A percentile compares a stretch with the other conserved stretches of the same genome.
Conservation (phyloP, 1,284 basidiomycete genomes). For the Xerocomus amazonicus region DNA sequence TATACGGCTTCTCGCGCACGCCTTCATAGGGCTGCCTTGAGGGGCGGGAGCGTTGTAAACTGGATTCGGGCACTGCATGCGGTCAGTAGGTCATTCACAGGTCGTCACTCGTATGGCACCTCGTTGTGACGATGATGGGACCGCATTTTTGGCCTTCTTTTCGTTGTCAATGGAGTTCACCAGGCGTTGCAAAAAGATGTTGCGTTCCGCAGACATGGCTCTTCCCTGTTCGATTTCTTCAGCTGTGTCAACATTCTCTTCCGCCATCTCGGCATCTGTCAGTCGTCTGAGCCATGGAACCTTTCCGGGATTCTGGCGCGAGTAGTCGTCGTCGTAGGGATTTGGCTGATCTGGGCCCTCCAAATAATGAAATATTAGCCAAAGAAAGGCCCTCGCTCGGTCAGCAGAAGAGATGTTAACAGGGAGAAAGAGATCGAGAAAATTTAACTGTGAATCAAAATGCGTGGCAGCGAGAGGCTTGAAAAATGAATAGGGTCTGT, state of each 20-base stretch:
- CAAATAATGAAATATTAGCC: constrained; percentile 75
- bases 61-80: constrained; percentile 21
- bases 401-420: constrained; percentile 65
- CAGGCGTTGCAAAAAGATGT: constrained; percentile 59
- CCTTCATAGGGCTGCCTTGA: constrained; percentile 26
- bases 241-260: constrained; percentile 65
- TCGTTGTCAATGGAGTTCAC: constrained; percentile 47
- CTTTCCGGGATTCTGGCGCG: constrained; percentile 46
- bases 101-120: constrained; percentile 14
- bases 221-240: constrained; percentile 67
- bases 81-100: constrained; percentile 10
- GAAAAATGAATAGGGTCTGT: constrained; percentile 7
- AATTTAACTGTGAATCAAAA: constrained; percentile 72
- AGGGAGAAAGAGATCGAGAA: constrained; percentile 79
- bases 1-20: constrained; percentile 39
- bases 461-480: constrained; percentile 69
- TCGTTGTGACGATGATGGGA: constrained; percentile 24
- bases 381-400: constrained; percentile 74
- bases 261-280: constrained; percentile 43
- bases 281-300: constrained; percentile 54
- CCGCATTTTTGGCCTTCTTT: constrained; percentile 41
- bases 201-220: constrained; percentile 62
- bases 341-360: constrained; percentile 57
- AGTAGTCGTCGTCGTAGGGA: constrained; percentile 62
- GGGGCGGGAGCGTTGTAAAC: constrained; percentile 27